These are phyloP conservation scores for Leccinum fibrillosum DNA, from an alignment of 768 basidiomycete genomes.

Conservation along the genomic window DNA sequence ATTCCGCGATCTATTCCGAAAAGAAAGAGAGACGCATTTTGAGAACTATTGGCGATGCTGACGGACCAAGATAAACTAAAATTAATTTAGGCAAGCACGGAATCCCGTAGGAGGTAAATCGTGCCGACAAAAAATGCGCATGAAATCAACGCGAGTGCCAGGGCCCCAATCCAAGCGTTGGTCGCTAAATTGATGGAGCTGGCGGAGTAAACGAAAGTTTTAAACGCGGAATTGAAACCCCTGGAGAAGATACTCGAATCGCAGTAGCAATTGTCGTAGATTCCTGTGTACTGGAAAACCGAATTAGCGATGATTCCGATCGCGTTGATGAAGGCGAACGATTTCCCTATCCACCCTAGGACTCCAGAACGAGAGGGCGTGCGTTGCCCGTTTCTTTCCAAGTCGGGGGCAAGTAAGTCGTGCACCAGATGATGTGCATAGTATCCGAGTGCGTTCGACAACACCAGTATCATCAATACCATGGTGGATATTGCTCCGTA, in stretches of 20 bases:
- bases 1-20: no score
- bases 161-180: background rate
- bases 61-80: no score
- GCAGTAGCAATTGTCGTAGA: constrained; percentile 30
- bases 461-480: constrained; percentile 29
- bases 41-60: no score
- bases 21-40: no score
- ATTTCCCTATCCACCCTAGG: constrained; percentile 19
- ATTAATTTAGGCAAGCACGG: background rate
- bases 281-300: constrained; percentile 27
- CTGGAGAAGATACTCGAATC: constrained; percentile 20
- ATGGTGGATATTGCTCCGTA: constrained; percentile 29
- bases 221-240: constrained; percentile 24
- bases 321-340: constrained; percentile 28
- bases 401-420: background rate
- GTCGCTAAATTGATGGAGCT: constrained; percentile 1
- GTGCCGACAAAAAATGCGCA: background rate
- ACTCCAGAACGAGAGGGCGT: no score
- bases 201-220: constrained; percentile 17
- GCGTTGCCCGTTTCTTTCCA: background rate
- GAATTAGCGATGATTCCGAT: constrained; percentile 23
- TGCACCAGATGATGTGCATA: constrained; percentile 9
- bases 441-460: constrained; percentile 27
- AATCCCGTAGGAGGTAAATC: background rate
- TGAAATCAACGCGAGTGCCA: background rate